Conservation (phyloP, 1,284 basidiomycete genomes). For the Meira miltonrushii region DNA sequence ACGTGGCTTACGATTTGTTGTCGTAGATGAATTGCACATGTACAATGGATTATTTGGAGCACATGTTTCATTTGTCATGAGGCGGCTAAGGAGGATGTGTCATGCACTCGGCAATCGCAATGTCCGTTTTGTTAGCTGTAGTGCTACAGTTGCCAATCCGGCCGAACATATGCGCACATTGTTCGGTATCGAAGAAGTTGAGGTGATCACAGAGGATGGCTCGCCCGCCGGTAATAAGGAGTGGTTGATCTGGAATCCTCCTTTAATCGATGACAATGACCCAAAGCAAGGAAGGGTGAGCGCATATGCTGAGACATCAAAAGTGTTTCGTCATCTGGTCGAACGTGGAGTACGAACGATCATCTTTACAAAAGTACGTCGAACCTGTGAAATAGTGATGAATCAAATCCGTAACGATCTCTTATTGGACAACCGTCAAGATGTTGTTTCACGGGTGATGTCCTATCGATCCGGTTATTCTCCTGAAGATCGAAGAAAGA, state of each 20-base stretch:
- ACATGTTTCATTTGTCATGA: constrained; percentile 43
- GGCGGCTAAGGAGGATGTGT: constrained; percentile 67
- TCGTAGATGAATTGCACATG: constrained; percentile 78
- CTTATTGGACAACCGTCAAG: constrained; percentile 68
- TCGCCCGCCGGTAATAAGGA: constrained; percentile 73
- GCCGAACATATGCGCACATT: constrained; percentile 41
- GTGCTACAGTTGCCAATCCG: constrained; percentile 79
- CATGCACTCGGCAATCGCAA: constrained; percentile 74
- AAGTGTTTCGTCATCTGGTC: constrained; percentile 74
- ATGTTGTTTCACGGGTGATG: constrained; percentile 72
- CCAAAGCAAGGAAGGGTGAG: constrained; percentile 62
- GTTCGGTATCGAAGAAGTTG: constrained; percentile 62
- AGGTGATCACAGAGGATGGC: constrained; percentile 72
- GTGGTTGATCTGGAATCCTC: constrained; percentile 58
- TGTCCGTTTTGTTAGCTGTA: constrained; percentile 75
- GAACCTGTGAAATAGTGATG: constrained; percentile 77
- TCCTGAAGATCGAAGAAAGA: constrained; percentile 68
- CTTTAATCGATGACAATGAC: constrained; percentile 62
- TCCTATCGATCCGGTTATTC: constrained; percentile 75
- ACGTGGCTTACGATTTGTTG: constrained; percentile 69
- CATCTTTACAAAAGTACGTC: constrained; percentile 80
- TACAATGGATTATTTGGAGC: constrained; percentile 56
- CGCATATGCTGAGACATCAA: constrained; percentile 68
- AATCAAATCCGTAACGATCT: constrained; percentile 70
- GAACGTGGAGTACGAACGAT: constrained; percentile 74